These are phyloP conservation scores for Backusella morwellensis DNA, from an alignment of 192 early-diverging fungal species.

Conservation along the genomic window DNA sequence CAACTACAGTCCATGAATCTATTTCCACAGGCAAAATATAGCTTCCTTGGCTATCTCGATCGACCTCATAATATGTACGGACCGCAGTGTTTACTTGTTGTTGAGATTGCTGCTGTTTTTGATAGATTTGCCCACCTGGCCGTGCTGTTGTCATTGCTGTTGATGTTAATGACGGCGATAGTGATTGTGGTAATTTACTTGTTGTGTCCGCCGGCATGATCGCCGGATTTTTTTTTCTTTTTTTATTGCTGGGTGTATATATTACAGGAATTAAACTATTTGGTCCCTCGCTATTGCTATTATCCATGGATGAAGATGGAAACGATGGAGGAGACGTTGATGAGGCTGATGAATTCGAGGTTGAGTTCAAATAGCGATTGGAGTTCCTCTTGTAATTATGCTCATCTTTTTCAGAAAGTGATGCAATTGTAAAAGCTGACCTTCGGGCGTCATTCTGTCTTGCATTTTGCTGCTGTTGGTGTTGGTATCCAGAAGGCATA, in stretches of 20 bases:
- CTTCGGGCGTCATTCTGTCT: slow-evolving; percentile 1
- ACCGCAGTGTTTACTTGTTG: slow-evolving; percentile 19
- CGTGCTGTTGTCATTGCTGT: neutral
- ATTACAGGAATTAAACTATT: slow-evolving; percentile 16
- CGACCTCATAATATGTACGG: slow-evolving; percentile 43
- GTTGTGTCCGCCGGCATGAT: slow-evolving; percentile 12
- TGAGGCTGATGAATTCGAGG: slow-evolving; percentile 2
- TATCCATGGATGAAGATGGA: neutral
- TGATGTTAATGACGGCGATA: neutral
- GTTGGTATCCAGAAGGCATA: neutral
- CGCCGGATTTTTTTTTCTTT: slow-evolving; percentile 27
- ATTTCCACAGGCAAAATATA: slow-evolving; percentile 76
- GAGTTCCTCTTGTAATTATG: neutral
- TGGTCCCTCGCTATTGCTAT: neutral
- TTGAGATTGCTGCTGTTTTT: neutral
- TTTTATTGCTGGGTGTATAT: slow-evolving; percentile 24
- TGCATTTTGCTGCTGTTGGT: neutral
- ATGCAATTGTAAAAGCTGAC: slow-evolving; percentile 9
- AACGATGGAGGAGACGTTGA: neutral
- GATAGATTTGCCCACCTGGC: neutral
- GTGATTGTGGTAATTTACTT: neutral
- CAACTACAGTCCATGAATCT: slow-evolving; percentile 74
- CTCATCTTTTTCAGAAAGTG: neutral
- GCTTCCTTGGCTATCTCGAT: slow-evolving; percentile 60
- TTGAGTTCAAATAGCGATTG: neutral